Base-by-base conservation (phyloP, 192 early-diverging fungal genomes). In the Linnemannia hyalina region DNA sequence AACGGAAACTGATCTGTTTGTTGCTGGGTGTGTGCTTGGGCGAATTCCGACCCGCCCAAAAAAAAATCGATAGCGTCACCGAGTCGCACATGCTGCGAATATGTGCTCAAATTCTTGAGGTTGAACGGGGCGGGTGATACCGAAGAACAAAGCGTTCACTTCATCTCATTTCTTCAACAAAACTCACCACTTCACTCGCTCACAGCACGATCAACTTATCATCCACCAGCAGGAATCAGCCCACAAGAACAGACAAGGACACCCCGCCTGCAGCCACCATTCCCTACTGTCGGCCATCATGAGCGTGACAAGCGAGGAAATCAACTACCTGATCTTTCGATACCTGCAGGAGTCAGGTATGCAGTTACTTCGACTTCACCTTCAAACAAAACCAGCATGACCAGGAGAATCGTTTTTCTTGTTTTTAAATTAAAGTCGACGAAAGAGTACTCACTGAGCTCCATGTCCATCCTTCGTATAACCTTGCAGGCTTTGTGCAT, bases 321-420 rank as follows among this genome's bases (percentile, higher is more conserved):
- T 98, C 63, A 98, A 98, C 83, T 95, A 96, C 80, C 91, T 98
- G 40, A 92, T 98, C 32, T 96, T 94, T 89, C 91, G 96, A 78
- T 98, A 98, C 82, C 92, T 98, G 20, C 89, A 94, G 76, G 97
- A 98, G 87, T 97, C 96, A 65, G 97, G 95, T 94, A 89, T 65
- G 22, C 4, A 20, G 6, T 4, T 11, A 57, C 40, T 44, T 44
- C 38, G 32, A 6, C 52, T 18, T 70, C 44, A 47, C 35, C 40
- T n/a, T 29, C 69, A 23, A 23, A 23, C 55, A 4, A 4, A 32
- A 49, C 32, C 38, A 63, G 38, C 55, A 57, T 35, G 22, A 10
- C n/a, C 29, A 23, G 60, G 10, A 65, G 29, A 32, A 6, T 18
- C 55, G 13, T 2, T 15, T 8, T n/a, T 29, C 29, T 15, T 4